Base-by-base conservation (phyloP, 2,329 filamentous ascomycete species). In the Pleoardoris graminearum region DNA sequence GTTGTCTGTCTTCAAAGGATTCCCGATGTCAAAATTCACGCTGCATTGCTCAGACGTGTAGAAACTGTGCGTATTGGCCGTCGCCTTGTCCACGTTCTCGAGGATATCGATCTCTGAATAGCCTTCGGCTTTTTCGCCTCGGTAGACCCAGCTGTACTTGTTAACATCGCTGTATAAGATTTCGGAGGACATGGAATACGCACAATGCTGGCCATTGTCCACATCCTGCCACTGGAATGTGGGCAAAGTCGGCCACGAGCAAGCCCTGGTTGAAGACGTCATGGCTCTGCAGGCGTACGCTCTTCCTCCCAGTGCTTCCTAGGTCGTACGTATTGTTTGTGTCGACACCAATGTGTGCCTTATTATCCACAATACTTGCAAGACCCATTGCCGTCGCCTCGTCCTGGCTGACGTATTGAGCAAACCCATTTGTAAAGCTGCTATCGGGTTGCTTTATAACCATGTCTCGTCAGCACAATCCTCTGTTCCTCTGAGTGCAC, bases 31-130 rank as follows among this genome's bases (percentile, higher is more conserved):
- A 19, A 45, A 45, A 8, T 45, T 45, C 6, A 45, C 42, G 30
- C 29, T 45, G 30, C 42, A 45, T 23, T 45, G 7, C 14, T 45
- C 42, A 3, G 42, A 45, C 2, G 42, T 45, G 30, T 45, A 45
- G 30, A 45, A 45, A 23, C 29, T 35, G 19, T 45, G 42, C 3
- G 42, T 45, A 23, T 45, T 45, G 10, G 42, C 42, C 5, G 42
- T 45, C 29, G 29, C 7, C 14, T 45, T 45, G 21, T 45, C 42
- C 12, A 45, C 42, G 30, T 45, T 45, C 19, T 45, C 42, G 14
- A 45, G 29, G 42, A 45, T 45, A 12, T 45, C 42, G 30, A 45
- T 45, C 21, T 45, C 42, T 3, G 42, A 45, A 30, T 45, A 45
- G 29, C 42, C 42, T 35, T 45, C 10, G 42, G 42, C 42, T 45